A percentile compares a stretch with the other conserved stretches of the same genome.
These are phyloP conservation scores for Rhodotorula sp. DNA, from an alignment of 1,284 basidiomycete genomes.

Conservation along the genomic window DNA sequence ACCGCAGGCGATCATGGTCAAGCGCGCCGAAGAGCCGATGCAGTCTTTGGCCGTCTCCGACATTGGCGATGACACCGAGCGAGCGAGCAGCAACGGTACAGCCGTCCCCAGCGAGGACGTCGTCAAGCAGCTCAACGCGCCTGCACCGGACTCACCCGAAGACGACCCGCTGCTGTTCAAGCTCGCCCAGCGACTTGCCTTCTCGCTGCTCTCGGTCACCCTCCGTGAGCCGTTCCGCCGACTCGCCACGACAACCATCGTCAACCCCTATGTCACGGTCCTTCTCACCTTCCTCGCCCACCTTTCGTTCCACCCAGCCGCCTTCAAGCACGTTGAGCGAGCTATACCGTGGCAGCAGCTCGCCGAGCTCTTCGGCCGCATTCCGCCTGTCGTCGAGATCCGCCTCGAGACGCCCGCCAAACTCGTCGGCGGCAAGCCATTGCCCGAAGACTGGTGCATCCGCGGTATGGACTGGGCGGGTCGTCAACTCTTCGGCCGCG, in stretches of 20 bases:
- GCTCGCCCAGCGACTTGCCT: constrained; percentile 73
- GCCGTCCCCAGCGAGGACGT: constrained; percentile 20
- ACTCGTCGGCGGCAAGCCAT: constrained; percentile 57
- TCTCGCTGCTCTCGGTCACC: constrained; percentile 70
- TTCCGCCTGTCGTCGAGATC: constrained; percentile 54
- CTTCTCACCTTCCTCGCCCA: constrained; percentile 85
- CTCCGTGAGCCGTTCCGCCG: constrained; percentile 27
- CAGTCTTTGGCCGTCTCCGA: constrained; percentile 16
- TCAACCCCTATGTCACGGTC: constrained; percentile 84
- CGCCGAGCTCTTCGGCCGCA: constrained; percentile 60
- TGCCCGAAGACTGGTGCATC: constrained; percentile 93
- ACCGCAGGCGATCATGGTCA: constrained; percentile 43
- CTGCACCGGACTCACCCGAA: constrained; percentile 37
- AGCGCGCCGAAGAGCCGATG: constrained; percentile 24
- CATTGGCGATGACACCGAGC: constrained; percentile 48
- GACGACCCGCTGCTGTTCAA: constrained; percentile 60
- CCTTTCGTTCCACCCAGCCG: constrained; percentile 63
- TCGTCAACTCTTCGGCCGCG: constrained; percentile 79
- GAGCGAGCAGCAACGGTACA: not conserved
- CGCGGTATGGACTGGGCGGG: constrained; percentile 94
- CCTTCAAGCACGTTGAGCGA: constrained; percentile 65
- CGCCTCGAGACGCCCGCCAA: constrained; percentile 57
- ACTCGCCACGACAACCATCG: constrained; percentile 50
- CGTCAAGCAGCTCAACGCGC: constrained; percentile 30
- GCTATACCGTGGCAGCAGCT: constrained; percentile 82